phyloP scores from a whole-genome alignment of 129 eudicot genomes.

The Oenanthe sinensis region DNA sequence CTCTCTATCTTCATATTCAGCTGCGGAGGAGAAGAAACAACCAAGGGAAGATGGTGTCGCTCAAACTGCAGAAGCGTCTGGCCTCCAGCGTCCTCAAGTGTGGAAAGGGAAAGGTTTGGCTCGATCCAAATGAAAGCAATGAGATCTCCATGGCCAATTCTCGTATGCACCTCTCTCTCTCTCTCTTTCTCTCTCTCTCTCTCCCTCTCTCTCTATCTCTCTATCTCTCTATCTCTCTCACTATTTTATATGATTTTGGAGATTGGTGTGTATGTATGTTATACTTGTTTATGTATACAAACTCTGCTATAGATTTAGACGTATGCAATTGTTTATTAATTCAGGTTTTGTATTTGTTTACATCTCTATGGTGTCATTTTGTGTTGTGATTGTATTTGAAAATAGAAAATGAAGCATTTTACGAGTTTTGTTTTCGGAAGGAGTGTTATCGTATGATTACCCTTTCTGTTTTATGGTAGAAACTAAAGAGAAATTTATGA shows the following conservation, averaged over 20 bases:
- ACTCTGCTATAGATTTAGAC: too few relatives aligned
- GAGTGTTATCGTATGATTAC: not conserved
- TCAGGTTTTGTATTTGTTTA: not conserved
- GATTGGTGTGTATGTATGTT: not conserved
- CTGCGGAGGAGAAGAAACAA: not conserved
- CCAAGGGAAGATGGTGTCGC: slow-evolving; percentile 37
- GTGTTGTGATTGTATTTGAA: not conserved
- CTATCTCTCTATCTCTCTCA: not conserved
- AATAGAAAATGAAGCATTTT: not conserved
- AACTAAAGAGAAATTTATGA: not conserved
- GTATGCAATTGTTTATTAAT: not conserved
- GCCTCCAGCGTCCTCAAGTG: slow-evolving; percentile 55
- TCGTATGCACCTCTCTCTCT: slow-evolving; percentile 25
- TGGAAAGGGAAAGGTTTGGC: slow-evolving; percentile 59
- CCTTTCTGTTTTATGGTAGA: not conserved
- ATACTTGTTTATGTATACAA: too few relatives aligned
- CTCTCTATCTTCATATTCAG: slow-evolving; percentile 4
- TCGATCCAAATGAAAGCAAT: slow-evolving; percentile 54
- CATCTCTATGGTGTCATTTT: not conserved
- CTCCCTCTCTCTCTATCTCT: not conserved
- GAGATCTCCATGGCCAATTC: slow-evolving; percentile 70
- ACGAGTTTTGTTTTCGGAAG: too few relatives aligned
- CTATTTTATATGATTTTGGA: not conserved
- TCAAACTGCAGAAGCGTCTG: slow-evolving; percentile 62
- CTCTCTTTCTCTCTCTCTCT: not conserved